Evolutionary conservation across 768 basidiomycete genomes (phyloP), one percentile per base, ranked within the genome.

Genomic region (Inosperma sp.): DNA sequence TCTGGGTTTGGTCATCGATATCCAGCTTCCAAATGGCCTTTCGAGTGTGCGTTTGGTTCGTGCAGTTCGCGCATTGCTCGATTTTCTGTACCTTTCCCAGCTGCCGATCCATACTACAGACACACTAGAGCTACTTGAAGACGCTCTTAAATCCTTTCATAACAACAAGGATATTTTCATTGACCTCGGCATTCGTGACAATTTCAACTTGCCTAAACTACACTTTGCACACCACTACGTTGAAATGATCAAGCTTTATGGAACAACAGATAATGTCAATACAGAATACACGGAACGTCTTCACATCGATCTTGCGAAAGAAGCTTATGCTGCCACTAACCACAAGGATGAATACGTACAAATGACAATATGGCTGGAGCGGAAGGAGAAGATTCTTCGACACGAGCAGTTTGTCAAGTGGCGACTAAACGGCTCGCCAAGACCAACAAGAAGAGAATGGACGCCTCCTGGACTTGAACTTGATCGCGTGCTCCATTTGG

Each of bases 301-400:
- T n/a, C n/a, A n/a, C n/a, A n/a, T n/a, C n/a, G n/a, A n/a, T n/a
- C n/a, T n/a, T n/a, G n/a, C n/a, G n/a, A n/a, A n/a, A n/a, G n/a
- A n/a, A n/a, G n/a, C n/a, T n/a, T n/a, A n/a, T n/a, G n/a, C 19
- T 16, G 31, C 56, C 0, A 50, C 48, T 7, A 57, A 57, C 31
- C 41, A 31, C 34, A 57, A 63, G 27, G 62, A 69, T 22, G 62
- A 67, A 35, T 58, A 53, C 36, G 23, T 56, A 13, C 75, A 75
- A 48, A 77, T 77, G 76, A 64, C 67, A 1, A 17, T 45, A 1
- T 73, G 69, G 69, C 59, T 78, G 0, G 57, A 65, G 12, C 55
- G 65, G 31, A 33, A 33, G 31, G 31, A 33, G 31, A 45, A 53
- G 16, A 53, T 58, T 9, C 39, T 44, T 6, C 48, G 44, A 13